A percentile compares a stretch with the other conserved stretches of the same genome.
Evolutionary conservation across 2,329 filamentous ascomycete genomes (phyloP).

Genomic region (Thelonectria discophora): DNA sequence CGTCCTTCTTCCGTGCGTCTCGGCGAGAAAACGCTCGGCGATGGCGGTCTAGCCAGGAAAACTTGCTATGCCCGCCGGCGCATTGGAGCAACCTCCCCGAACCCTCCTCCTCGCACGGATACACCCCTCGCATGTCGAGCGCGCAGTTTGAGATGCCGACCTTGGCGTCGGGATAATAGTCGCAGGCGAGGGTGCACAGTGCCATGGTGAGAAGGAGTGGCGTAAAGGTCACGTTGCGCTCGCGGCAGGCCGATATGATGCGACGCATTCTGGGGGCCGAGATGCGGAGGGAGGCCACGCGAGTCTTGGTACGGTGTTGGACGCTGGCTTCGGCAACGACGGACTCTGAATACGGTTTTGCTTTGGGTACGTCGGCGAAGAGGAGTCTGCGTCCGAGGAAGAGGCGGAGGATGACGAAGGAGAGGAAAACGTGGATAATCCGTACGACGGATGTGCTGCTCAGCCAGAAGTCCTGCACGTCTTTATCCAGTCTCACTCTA

Average conservation of each 20-base stretch:
- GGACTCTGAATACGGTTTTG: conserved; percentile 12
- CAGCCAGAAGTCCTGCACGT: conserved; percentile 15
- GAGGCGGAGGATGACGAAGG: conserved; percentile 13
- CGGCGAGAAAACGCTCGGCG: conserved; percentile 1
- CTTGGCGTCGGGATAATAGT: conserved; percentile 37
- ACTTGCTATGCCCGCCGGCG: not conserved
- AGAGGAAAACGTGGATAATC: conserved; percentile 16
- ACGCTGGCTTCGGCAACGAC: not conserved
- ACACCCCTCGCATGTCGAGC: conserved; percentile 18
- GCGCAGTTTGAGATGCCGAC: conserved; percentile 27
- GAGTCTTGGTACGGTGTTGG: conserved; percentile 20
- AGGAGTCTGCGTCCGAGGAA: conserved; percentile 17
- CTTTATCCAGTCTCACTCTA: conserved; percentile 13
- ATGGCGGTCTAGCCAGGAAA: conserved; percentile 18
- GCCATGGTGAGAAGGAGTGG: conserved; percentile 32
- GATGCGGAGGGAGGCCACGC: conserved; percentile 23
- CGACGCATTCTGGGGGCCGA: conserved; percentile 11
- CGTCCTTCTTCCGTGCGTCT: not conserved
- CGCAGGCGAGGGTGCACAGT: conserved; percentile 26
- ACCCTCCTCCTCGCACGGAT: not conserved
- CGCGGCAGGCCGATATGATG: conserved; percentile 32
- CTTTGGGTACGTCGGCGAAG: conserved; percentile 13
- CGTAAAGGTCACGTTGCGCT: conserved; percentile 34
- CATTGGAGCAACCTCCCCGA: conserved; percentile 21
- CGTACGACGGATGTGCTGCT: conserved; percentile 10